phyloP scores from a whole-genome alignment of 2,329 filamentous ascomycete species.

The Lachnellula hyalina region DNA sequence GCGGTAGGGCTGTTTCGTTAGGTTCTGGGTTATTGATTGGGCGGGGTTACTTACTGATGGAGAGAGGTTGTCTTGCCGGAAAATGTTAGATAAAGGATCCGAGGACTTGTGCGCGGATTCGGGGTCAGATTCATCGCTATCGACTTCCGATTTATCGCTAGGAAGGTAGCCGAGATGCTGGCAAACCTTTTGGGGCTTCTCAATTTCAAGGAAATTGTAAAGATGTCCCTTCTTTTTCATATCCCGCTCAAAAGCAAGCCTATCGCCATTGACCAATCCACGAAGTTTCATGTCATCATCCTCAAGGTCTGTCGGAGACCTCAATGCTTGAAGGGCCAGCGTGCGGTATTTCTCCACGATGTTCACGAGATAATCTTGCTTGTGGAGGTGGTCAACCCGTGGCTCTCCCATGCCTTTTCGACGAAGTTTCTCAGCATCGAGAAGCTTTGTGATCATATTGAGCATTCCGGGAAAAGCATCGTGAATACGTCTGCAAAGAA shows the following conservation, averaged over 20 bases:
- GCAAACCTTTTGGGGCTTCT: neutral
- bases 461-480: constrained; percentile 25
- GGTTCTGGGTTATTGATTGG: neutral
- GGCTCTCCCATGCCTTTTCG: constrained; percentile 24
- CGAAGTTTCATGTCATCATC: constrained; percentile 24
- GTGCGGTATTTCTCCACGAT: constrained; percentile 25
- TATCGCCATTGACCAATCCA: constrained; percentile 15
- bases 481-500: constrained; percentile 27
- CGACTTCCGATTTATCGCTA: neutral
- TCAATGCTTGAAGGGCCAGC: constrained; percentile 18
- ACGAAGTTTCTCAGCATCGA: constrained; percentile 12
- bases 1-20: neutral
- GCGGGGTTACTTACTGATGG: neutral
- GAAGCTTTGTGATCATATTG: constrained; percentile 17
- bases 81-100: no score
- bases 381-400: constrained; percentile 21
- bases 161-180: neutral
- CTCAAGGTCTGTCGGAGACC: constrained; percentile 23
- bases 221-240: constrained; percentile 28
- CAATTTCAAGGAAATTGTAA: constrained; percentile 26
- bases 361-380: constrained; percentile 24
- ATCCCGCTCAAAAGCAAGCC: constrained; percentile 23
- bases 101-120: neutral
- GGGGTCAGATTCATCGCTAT: neutral
- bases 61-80: no score